Percentiles rank a stretch among this genome's conserved stretches.
Conservation (phyloP, 1,284 basidiomycete genomes). For the Fomes fomentarius region DNA sequence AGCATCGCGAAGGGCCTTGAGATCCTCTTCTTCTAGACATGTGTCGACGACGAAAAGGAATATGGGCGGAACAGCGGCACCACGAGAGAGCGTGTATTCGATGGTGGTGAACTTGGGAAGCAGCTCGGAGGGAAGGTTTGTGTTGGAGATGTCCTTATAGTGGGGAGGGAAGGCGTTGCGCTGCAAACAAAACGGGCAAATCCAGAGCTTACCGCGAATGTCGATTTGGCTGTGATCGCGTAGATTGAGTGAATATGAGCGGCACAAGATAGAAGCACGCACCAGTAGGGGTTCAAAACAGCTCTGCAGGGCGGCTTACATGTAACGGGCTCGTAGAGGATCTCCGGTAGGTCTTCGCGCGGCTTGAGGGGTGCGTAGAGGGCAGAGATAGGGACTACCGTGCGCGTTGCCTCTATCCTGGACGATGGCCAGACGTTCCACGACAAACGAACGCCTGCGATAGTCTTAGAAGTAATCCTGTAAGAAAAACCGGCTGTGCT, state of each 20-base stretch:
- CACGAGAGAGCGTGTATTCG: constrained; percentile 95
- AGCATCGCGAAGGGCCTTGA: constrained; percentile 93
- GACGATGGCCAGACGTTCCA: constrained; percentile 99
- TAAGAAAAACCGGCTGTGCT: constrained; percentile 22
- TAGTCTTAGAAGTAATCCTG: not conserved
- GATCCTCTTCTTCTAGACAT: constrained; percentile 94
- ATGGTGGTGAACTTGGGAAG: constrained; percentile 99
- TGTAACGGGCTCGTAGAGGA: constrained; percentile 97
- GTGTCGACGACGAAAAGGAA: constrained; percentile 99
- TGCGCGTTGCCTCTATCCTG: constrained; percentile 96
- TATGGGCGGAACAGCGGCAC: constrained; percentile 91
- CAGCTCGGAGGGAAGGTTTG: constrained; percentile 94
- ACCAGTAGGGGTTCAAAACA: constrained; percentile 98
- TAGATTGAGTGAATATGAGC: not conserved
- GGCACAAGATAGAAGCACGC: not conserved
- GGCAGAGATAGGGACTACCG: constrained; percentile 96
- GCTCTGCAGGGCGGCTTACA: constrained; percentile 98
- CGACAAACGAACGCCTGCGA: constrained; percentile 83
- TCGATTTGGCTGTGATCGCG: constrained; percentile 86
- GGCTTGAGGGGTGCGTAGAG: constrained; percentile 98
- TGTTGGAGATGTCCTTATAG: constrained; percentile 98
- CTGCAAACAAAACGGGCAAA: constrained; percentile 97
- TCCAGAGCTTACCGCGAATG: constrained; percentile 98
- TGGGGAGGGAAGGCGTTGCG: constrained; percentile 98
- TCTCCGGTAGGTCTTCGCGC: constrained; percentile 93